Evolutionary conservation across 139 green algal species (phyloP).

Genomic region (Diplosphaera chodatii): DNA sequence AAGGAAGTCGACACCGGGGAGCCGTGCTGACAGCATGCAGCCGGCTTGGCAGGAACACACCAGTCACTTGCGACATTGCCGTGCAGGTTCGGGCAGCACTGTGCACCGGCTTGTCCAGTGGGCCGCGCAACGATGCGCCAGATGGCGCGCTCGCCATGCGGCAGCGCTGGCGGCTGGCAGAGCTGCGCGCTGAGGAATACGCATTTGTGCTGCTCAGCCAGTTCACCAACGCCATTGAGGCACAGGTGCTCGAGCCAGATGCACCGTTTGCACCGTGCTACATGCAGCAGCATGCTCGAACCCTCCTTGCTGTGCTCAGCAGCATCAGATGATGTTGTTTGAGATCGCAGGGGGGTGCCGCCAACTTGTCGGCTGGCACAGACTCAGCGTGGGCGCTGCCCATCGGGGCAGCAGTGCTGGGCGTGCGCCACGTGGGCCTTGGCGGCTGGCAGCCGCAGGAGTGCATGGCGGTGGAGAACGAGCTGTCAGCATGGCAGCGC

Average conservation of each 20-base stretch:
- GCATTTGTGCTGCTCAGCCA: conserved; percentile 81
- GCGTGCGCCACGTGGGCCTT: conserved; percentile 79
- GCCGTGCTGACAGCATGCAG: too few species aligned
- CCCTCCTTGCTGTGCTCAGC: too few species aligned
- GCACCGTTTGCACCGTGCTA: too few species aligned
- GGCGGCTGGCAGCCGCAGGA: conserved; percentile 61
- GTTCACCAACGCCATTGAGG: conserved; percentile 64
- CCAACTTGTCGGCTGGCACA: conserved; percentile 32
- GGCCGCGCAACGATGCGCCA: conserved; percentile 89
- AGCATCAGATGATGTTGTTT: too few species aligned
- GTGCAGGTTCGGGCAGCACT: conserved; percentile 33
- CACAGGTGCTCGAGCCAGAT: conserved; percentile 25
- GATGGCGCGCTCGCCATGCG: conserved; percentile 75
- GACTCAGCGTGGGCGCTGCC: conserved; percentile 60
- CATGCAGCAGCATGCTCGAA: too few species aligned
- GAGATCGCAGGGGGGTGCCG: conserved; percentile 39
- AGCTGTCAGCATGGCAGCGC: conserved; percentile 79
- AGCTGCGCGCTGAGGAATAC: conserved; percentile 90
- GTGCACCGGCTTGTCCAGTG: conserved; percentile 37
- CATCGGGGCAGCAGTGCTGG: conserved; percentile 66
- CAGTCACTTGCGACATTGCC: too few species aligned
- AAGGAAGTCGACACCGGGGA: too few species aligned
- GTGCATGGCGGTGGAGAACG: conserved; percentile 81
- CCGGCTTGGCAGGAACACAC: too few species aligned
- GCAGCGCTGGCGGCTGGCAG: conserved; percentile 81